These are phyloP conservation scores for Hippophae gyantsensis DNA, from an alignment of 306 rosid genomes.

Conservation along the genomic window DNA sequence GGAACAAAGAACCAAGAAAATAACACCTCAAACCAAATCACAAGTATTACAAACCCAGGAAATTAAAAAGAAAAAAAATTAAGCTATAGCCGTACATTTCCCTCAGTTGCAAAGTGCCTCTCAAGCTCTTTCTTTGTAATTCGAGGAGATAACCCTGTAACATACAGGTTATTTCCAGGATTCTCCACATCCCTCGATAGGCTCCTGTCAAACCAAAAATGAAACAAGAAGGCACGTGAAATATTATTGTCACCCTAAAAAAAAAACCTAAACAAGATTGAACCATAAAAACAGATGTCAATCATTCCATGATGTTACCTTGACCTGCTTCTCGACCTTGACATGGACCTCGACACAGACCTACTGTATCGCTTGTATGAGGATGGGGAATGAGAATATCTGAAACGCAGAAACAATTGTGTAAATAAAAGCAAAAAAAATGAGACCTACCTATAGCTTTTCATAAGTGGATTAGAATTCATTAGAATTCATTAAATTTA, in stretches of 20 bases:
- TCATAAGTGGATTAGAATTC: too few relatives aligned
- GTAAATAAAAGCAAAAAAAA: too few relatives aligned
- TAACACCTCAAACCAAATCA: neutral
- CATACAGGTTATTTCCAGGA: slow-evolving; percentile 91
- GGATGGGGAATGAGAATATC: slow-evolving; percentile 70
- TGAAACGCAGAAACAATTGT: neutral
- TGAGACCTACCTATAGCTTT: too few relatives aligned
- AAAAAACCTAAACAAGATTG: neutral
- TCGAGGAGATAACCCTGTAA: slow-evolving; percentile 85
- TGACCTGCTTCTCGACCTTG: slow-evolving; percentile 36
- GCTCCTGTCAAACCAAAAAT: slow-evolving; percentile 39
- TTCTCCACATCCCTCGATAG: slow-evolving; percentile 55
- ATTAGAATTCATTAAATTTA: neutral
- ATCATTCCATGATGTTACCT: slow-evolving; percentile 29
- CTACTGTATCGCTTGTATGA: slow-evolving; percentile 34
- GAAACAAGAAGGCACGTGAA: slow-evolving; percentile 1
- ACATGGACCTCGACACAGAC: slow-evolving; percentile 61
- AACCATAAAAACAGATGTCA: too few relatives aligned
- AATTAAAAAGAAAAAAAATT: neutral
- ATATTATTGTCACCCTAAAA: neutral
- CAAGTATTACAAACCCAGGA: neutral
- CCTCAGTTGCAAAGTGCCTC: slow-evolving; percentile 74
- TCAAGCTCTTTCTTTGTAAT: slow-evolving; percentile 74
- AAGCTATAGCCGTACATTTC: slow-evolving; percentile 37
- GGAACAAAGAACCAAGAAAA: neutral